Evolutionary conservation across 805 yeast species (phyloP).

Genomic region (Pichia eremophila): DNA sequence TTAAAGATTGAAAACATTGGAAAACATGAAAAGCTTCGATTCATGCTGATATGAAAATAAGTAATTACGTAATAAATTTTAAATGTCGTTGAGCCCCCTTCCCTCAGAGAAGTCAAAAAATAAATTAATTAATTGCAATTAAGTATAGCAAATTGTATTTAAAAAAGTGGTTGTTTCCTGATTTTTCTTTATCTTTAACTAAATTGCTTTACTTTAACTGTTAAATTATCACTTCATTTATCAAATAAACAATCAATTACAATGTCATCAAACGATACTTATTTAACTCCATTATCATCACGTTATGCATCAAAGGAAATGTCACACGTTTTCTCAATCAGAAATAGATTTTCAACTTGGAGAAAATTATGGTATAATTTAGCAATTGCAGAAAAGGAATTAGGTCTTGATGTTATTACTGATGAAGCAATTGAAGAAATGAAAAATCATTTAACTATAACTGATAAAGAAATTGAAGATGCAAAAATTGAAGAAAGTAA

Average conservation of each 20-base stretch:
- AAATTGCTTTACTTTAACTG: background rate
- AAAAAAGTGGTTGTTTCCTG: no score
- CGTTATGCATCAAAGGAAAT: constrained; percentile 97
- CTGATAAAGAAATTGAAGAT: constrained; percentile 85
- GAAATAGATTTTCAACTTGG: constrained; percentile 97
- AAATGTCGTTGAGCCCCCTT: no score
- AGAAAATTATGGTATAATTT: constrained; percentile 92
- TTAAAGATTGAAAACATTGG: no score
- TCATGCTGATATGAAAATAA: no score
- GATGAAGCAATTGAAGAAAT: constrained; percentile 90
- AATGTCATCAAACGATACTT: constrained; percentile 46
- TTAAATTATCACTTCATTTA: no score
- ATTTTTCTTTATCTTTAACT: background rate
- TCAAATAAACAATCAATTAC: background rate
- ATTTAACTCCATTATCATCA: constrained; percentile 88
- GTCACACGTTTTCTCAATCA: constrained; percentile 83
- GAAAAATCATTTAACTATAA: constrained; percentile 65
- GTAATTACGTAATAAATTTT: no score
- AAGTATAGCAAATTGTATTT: no score
- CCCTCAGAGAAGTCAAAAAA: no score
- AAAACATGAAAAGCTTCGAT: no score
- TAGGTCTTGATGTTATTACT: constrained; percentile 75
- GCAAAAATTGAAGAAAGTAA: constrained; percentile 93
- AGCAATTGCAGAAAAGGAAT: constrained; percentile 90
- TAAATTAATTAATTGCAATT: no score